A percentile compares a stretch with the other conserved stretches of the same genome.
phyloP scores from a whole-genome alignment of 345 rosid species.

The Brassica juncea region DNA sequence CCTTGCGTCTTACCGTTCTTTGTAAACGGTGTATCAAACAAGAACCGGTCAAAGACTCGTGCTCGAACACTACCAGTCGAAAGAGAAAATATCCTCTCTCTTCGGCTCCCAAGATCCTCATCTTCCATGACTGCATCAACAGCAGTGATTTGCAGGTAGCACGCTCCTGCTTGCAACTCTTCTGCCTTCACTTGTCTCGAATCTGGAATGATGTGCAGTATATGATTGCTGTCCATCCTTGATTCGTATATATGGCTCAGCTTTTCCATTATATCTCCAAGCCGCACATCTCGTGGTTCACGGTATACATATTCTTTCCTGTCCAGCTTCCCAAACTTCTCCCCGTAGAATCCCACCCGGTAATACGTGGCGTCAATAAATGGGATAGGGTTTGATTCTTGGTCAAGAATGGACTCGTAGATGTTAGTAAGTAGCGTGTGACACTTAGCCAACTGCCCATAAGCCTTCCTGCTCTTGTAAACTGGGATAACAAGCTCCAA shows the following conservation, averaged over 20 bases:
- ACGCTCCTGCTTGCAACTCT: constrained; percentile 90
- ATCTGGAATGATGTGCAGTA: constrained; percentile 87
- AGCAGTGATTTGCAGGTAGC: constrained; percentile 96
- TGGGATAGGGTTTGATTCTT: constrained; percentile 93
- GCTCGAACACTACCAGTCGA: constrained; percentile 94
- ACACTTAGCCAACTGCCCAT: constrained; percentile 95
- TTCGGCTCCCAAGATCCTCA: constrained; percentile 97
- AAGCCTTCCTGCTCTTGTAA: constrained; percentile 91
- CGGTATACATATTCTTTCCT: constrained; percentile 85
- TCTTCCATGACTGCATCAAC: constrained; percentile 99
- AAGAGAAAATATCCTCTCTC: constrained; percentile 93
- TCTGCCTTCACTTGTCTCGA: constrained; percentile 97
- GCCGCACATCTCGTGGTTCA: constrained; percentile 95
- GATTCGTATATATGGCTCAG: constrained; percentile 95
- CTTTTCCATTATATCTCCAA: constrained; percentile 99
- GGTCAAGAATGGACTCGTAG: constrained; percentile 92
- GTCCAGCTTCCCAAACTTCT: constrained; percentile 86
- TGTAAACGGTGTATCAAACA: constrained; percentile 98
- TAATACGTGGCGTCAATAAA: constrained; percentile 97
- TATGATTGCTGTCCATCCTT: constrained; percentile 87
- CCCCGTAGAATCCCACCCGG: constrained; percentile 97
- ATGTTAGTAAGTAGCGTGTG: constrained; percentile 84
- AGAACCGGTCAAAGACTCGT: constrained; percentile 90
- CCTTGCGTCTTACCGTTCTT: constrained; percentile 99
- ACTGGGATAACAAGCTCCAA: constrained; percentile 97